These are phyloP conservation scores for Tricholoma hemisulphureum DNA, from an alignment of 768 basidiomycete genomes.

Conservation along the genomic window DNA sequence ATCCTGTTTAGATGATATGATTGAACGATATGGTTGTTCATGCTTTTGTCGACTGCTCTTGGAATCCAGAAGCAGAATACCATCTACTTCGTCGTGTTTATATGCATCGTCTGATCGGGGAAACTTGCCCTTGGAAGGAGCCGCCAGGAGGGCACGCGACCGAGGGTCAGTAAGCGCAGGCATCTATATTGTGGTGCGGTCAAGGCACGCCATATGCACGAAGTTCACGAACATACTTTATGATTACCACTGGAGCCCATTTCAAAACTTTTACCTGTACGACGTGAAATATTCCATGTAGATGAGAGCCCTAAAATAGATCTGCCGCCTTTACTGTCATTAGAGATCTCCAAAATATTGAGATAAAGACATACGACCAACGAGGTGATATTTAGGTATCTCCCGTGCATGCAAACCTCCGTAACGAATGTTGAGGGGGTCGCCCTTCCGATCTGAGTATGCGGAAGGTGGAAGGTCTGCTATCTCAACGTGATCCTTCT, in stretches of 20 bases:
- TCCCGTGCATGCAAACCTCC: slow-evolving; percentile 62
- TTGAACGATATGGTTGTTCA: slow-evolving; percentile 52
- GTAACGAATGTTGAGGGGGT: slow-evolving; percentile 62
- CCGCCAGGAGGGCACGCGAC: slow-evolving; percentile 51
- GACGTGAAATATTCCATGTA: slow-evolving; percentile 44
- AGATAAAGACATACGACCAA: slow-evolving; percentile 48
- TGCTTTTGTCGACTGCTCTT: slow-evolving; percentile 24
- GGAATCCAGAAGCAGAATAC: slow-evolving; percentile 60
- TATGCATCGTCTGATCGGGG: slow-evolving; percentile 33
- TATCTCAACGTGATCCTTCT: slow-evolving; percentile 12
- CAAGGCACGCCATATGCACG: background rate
- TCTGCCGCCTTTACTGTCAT: slow-evolving; percentile 57
- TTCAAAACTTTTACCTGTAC: slow-evolving; percentile 60
- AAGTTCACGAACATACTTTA: slow-evolving; percentile 36
- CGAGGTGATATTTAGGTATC: slow-evolving; percentile 62
- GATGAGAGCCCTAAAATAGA: slow-evolving; percentile 61
- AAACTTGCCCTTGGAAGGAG: slow-evolving; percentile 52
- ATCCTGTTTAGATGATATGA: slow-evolving; percentile 30
- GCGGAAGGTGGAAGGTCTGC: background rate
- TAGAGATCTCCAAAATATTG: slow-evolving; percentile 37
- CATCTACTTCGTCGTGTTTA: slow-evolving; percentile 64
- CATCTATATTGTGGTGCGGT: slow-evolving; percentile 28
- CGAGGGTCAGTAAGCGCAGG: slow-evolving; percentile 57
- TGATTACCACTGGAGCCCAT: slow-evolving; percentile 42
- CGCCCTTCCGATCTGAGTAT: slow-evolving; percentile 68